Conservation (phyloP, 2,329 filamentous ascomycete genomes). For the Annulohypoxylon truncatum region DNA sequence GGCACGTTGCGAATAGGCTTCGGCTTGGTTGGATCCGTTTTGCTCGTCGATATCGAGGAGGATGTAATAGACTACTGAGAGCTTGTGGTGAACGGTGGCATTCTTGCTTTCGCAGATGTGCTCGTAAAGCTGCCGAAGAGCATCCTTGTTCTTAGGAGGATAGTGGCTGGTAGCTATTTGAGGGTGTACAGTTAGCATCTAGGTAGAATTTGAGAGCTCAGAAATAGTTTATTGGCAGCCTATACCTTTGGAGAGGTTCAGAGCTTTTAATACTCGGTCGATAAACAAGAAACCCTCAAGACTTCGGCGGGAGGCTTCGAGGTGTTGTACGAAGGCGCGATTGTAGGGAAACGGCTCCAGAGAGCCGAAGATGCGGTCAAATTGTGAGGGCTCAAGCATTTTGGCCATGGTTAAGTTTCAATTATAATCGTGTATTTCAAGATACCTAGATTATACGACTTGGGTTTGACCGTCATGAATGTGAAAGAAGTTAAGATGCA, state of each 20-base stretch:
- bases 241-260: constrained; percentile 76
- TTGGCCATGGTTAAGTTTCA: constrained; percentile 7
- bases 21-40: constrained; percentile 55
- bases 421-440: background rate
- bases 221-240: background rate
- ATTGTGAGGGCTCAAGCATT: constrained; percentile 75
- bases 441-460: background rate
- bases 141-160: constrained; percentile 76
- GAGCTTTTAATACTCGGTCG: constrained; percentile 77
- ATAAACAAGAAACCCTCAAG: constrained; percentile 81
- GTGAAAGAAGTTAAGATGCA: background rate
- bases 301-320: constrained; percentile 73
- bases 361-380: constrained; percentile 74
- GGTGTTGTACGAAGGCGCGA: constrained; percentile 69
- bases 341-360: constrained; percentile 72
- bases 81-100: constrained; percentile 79
- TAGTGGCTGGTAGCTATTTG: constrained; percentile 70
- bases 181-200: constrained; percentile 43
- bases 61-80: constrained; percentile 85
- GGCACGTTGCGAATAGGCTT: constrained; percentile 68
- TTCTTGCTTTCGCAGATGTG: constrained; percentile 71
- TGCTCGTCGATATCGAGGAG: constrained; percentile 76
- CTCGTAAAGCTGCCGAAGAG: constrained; percentile 75
- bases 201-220: constrained; percentile 1
- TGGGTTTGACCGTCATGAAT: background rate